phyloP scores from a whole-genome alignment of 208 protist species.

The Blechomonas ayalai region DNA sequence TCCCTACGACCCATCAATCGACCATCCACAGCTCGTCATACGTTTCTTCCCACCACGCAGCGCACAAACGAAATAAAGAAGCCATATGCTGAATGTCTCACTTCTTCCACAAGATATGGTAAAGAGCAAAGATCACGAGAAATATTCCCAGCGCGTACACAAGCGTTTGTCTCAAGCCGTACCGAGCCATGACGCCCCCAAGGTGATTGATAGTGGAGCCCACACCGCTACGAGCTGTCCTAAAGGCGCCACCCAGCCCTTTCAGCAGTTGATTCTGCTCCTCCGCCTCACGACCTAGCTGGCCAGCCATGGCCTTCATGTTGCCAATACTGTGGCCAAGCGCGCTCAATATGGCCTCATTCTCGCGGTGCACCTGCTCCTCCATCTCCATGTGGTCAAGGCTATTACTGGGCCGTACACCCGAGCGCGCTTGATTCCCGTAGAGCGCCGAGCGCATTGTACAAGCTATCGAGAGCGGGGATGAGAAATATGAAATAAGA shows the following conservation, averaged over 20 bases:
- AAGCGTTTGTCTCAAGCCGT: conserved; percentile 51
- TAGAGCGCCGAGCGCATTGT: conserved; percentile 72
- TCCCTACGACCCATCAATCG: too few relatives aligned
- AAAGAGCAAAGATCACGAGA: conserved; percentile 19
- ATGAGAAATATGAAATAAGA: conserved; percentile 6
- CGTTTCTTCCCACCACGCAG: too few relatives aligned
- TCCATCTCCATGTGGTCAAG: conserved; percentile 38
- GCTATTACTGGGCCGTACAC: conserved; percentile 7
- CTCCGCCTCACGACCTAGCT: conserved; percentile 48
- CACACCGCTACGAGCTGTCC: conserved; percentile 43
- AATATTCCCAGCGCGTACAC: conserved; percentile 28
- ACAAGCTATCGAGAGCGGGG: neutral
- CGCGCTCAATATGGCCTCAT: conserved; percentile 67
- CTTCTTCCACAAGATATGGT: conserved; percentile 2
- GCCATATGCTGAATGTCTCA: too few relatives aligned
- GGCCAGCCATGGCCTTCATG: conserved; percentile 56
- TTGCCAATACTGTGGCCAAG: conserved; percentile 42
- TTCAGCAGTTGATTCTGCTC: conserved; percentile 70
- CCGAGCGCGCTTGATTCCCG: conserved; percentile 2
- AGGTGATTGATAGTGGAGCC: conserved; percentile 36
- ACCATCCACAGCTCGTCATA: too few relatives aligned
- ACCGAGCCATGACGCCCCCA: conserved; percentile 40
- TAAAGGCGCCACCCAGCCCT: conserved; percentile 33
- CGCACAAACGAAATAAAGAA: too few relatives aligned
- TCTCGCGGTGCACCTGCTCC: conserved; percentile 64